phyloP scores from a whole-genome alignment of 192 early-diverging fungal species.

The Gamsiella multidivaricata region DNA sequence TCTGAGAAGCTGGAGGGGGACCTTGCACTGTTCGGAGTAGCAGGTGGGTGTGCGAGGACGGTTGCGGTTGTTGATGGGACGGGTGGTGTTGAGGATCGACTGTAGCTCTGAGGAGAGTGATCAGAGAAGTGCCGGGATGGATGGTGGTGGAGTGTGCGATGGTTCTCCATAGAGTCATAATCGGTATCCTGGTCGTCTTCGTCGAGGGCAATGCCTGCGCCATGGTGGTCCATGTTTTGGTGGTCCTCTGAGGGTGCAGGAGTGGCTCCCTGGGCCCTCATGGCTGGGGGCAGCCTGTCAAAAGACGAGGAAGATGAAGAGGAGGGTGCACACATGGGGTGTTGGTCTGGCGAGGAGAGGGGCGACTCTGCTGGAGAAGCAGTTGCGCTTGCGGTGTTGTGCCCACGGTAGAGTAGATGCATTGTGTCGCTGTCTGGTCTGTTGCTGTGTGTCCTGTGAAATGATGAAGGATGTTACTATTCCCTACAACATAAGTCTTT shows the following conservation, averaged over 20 bases:
- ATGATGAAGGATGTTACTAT: too few species aligned
- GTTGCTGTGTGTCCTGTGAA: background rate
- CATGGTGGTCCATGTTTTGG: slow-evolving; percentile 30
- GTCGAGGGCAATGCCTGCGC: background rate
- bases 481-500: too few species aligned
- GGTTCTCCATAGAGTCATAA: background rate
- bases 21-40: background rate
- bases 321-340: background rate
- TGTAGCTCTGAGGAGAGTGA: background rate
- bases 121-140: background rate
- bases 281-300: slow-evolving; percentile 28
- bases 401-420: slow-evolving; percentile 16
- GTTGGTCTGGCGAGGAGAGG: background rate
- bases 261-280: slow-evolving; percentile 26
- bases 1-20: background rate
- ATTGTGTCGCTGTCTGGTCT: background rate
- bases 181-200: background rate
- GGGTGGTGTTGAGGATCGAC: slow-evolving; percentile 2
- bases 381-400: background rate
- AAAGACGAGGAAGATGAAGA: slow-evolving; percentile 5
- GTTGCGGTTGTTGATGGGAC: slow-evolving; percentile 5
- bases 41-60: background rate
- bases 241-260: slow-evolving; percentile 41
- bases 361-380: slow-evolving; percentile 9
- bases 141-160: background rate